Base-by-base conservation (phyloP, 352 stramenopile genomes). In the Pythium chondricola region DNA sequence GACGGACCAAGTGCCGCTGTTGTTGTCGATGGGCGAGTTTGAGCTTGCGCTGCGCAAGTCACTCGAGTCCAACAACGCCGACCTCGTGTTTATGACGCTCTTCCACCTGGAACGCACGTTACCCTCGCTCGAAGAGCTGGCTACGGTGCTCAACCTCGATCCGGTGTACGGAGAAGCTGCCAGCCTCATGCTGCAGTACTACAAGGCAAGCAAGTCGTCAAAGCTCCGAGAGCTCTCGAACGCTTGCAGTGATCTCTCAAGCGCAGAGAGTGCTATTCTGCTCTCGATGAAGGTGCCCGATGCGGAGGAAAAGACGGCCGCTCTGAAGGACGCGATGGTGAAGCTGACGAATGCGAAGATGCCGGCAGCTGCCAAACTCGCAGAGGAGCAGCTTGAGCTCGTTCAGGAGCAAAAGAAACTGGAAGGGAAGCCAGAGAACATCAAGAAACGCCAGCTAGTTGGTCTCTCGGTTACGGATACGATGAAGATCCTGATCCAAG, bases 1-100 rank as follows among this genome's bases (percentile, higher is more conserved):
- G n/a, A 83, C 70, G 0, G 85, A 95, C 60, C 85, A 95, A 46
- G 86, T 97, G 35, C 83, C 83, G 22, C 52, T 96, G 48, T 64
- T 97, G 52, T 66, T 97, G 26, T 88, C 79, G 0, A 97, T 97
- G 88, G 83, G 83, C 27, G 86, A 97, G 48, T 93, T 93, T 43
- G 85, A 95, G 50, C 68, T 96, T 26, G 88, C 86, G 24, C 63
- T 97, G 53, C 75, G 80, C 53, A 95, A 96, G 54, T 84, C 88
- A 27, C 68, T 96, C 33, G 75, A 88, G 48, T 93, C 82, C 16
- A 93, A 89, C 61, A 88, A 95, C 48, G 87, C 78, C 7, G 85
- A 97, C 43, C 66, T 97, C 25, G 73, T 95, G 21, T 95, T 93
- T 53, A 89, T 93, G 69, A 83, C 82, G 32, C 64, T 97, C 6